Base-by-base conservation (phyloP, 2,329 filamentous ascomycete genomes). In the Grosmannia huntii region DNA sequence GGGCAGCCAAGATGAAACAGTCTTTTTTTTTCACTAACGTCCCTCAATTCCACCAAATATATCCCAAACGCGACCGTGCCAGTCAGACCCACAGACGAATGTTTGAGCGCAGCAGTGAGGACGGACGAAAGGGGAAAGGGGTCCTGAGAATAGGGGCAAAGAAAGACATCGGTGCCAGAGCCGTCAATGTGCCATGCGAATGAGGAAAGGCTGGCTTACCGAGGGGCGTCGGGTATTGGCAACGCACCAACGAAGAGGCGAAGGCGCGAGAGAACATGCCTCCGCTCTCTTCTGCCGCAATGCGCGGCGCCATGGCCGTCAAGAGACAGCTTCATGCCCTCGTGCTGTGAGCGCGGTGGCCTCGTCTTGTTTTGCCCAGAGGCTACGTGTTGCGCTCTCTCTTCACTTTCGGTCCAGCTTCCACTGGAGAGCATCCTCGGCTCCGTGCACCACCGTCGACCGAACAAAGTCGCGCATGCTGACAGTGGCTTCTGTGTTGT, bases 381-480 rank as follows among this genome's bases (percentile, higher is more conserved):
- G 38, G 46, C 21, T 9, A 25, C 16, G 16, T 12, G 41, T 44
- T 44, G 31, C 31, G n/a, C 41, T n/a, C 16, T 4, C 7, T 19
- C 41, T 44, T 58, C 49, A 57, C 19, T 46, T 54, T 49, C 33
- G 50, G 14, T 50, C 56, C 19, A 46, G 19, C 69, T 82, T 82
- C 81, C 81, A 85, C 65, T 80, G 72, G 38, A 84, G 72, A 66
- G 80, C 77, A 25, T 70, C 70, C 28, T 71, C 70, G 36, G 83
- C 69, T 65, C 83, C 83, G 49, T 71, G 67, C 53, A 84, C 78
- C 67, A 87, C 73, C 16, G 77, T 75, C 55, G 83, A 81, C 63
- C 83, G 79, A 59, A 87, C 75, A 66, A 87, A 84, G 23, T 74
- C 73, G 65, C 76, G 78, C 68, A 87, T 71, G 63, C 78, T 74